Evolutionary conservation across 1,139 yeast species (phyloP).

Genomic region (Debaryomyces singareniensis): DNA sequence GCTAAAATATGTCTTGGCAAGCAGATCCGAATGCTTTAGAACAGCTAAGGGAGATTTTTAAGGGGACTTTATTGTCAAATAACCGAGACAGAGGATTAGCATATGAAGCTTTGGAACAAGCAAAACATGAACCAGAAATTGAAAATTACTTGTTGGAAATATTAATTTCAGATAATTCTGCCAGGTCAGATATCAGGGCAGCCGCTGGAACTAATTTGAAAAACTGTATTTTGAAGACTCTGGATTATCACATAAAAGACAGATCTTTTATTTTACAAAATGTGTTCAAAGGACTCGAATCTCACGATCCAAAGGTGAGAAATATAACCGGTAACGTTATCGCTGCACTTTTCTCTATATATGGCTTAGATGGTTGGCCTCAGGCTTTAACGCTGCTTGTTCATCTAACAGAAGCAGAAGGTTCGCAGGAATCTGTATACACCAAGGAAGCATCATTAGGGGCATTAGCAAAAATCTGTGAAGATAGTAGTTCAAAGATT

Average conservation of each 20-base stretch:
- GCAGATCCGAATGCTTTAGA: slow-evolving; percentile 57
- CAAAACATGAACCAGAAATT: slow-evolving; percentile 65
- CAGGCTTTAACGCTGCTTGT: slow-evolving; percentile 62
- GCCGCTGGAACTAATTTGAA: slow-evolving; percentile 85
- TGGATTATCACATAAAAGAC: slow-evolving; percentile 17
- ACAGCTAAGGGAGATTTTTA: slow-evolving; percentile 58
- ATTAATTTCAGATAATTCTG: slow-evolving; percentile 45
- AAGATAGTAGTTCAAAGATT: slow-evolving; percentile 59
- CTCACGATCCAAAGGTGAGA: slow-evolving; percentile 55
- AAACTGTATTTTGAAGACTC: slow-evolving; percentile 50
- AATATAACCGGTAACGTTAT: slow-evolving; percentile 89
- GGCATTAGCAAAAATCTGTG: slow-evolving; percentile 83
- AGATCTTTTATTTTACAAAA: slow-evolving; percentile 55
- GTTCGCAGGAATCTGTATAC: slow-evolving; percentile 23
- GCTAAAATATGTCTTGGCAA: slow-evolving; percentile 39
- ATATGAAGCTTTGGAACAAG: slow-evolving; percentile 59
- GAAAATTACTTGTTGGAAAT: slow-evolving; percentile 73
- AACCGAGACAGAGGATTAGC: slow-evolving; percentile 53
- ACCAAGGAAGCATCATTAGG: slow-evolving; percentile 66
- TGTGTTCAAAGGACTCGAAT: slow-evolving; percentile 64
- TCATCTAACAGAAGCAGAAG: slow-evolving; percentile 39
- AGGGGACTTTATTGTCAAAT: slow-evolving; percentile 59
- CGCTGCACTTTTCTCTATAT: slow-evolving; percentile 70
- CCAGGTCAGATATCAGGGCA: slow-evolving; percentile 62
- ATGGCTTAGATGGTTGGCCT: slow-evolving; percentile 74